Evolutionary conservation across 2,329 filamentous ascomycete species (phyloP), one percentile per base, ranked within the genome.

Genomic region (Aspergillus puulaauensis): DNA sequence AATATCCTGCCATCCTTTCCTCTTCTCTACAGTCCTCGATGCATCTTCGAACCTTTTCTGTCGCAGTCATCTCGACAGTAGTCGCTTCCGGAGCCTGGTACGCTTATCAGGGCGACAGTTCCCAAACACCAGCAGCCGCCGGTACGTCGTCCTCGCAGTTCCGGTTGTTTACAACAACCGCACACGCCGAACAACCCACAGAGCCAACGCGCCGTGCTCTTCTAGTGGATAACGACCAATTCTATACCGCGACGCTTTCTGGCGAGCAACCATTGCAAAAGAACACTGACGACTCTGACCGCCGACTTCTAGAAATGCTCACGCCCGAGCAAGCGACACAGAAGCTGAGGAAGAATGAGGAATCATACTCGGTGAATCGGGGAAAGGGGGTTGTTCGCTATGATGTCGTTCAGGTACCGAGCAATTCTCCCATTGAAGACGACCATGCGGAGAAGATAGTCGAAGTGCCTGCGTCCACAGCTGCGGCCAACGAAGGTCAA

Each of bases 361-460:
- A 96, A 78, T 97, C 93, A 31, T 98, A 93, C 75, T 80, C 92
- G 9, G 91, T 99, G 41, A 91, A 91, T 59, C 83, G 95, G 52
- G 96, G 95, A 14, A 85, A 91, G 72, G 95, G 95, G 39, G 93
- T 99, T 40, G 88, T 96, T 62, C 87, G 95, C 64, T 99, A 99
- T 71, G 95, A 99, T 75, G 81, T 97, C 8, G 92, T 95, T 23
- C 95, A 99, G 75, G 84, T 98, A 60, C 90, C 93, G 9, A 96
- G 91, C 79, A 99, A 99, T 74, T 91, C 96, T 67, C 95, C 95
- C 0, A 99, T 99, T 58, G 95, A 99, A 78, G 95, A 99, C 70
- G 96, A 99, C 71, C 95, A 99, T 71, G 90, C 93, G 52, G 95
- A 99, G 79, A 96, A 96, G 83, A 97, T 98, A 68, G 91, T 99